Evolutionary conservation across 2,329 filamentous ascomycete species (phyloP).

Genomic region (Trichoderma citrinoviride): DNA sequence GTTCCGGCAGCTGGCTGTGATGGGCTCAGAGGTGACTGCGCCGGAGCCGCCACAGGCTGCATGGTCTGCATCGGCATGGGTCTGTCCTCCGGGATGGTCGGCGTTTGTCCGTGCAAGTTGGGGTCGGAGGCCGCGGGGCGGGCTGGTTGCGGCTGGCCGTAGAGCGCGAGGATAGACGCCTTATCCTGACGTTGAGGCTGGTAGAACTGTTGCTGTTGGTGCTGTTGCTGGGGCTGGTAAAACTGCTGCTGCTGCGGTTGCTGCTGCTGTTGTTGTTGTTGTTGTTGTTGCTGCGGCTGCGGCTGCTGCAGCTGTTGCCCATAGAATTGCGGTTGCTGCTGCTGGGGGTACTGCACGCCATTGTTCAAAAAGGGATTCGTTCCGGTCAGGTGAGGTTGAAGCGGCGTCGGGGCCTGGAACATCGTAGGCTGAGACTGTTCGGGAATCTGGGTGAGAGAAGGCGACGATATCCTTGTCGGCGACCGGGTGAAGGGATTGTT

Average conservation of each 20-base stretch:
- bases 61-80: slow-evolving; percentile 26
- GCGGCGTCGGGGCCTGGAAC: slow-evolving; percentile 37
- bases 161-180: slow-evolving; percentile 72
- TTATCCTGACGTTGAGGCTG: slow-evolving; percentile 60
- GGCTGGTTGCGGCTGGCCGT: slow-evolving; percentile 58
- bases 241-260: slow-evolving; percentile 23
- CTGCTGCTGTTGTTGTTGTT: slow-evolving; percentile 29
- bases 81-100: slow-evolving; percentile 34
- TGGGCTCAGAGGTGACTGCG: slow-evolving; percentile 31
- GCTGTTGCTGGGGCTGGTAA: slow-evolving; percentile 34
- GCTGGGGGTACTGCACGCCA: slow-evolving; percentile 30
- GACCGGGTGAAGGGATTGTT: slow-evolving; percentile 52
- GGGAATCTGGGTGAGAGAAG: slow-evolving; percentile 50
- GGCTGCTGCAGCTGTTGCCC: slow-evolving; percentile 24
- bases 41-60: slow-evolving; percentile 31
- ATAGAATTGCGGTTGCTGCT: slow-evolving; percentile 30
- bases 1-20: slow-evolving; percentile 41
- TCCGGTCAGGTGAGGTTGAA: slow-evolving; percentile 32
- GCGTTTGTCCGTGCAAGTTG: slow-evolving; percentile 30
- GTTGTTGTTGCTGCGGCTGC: slow-evolving; percentile 30
- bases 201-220: slow-evolving; percentile 30
- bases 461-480: slow-evolving; percentile 50
- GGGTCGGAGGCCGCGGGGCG: slow-evolving; percentile 38
- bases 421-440: slow-evolving; percentile 49
- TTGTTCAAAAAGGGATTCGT: slow-evolving; percentile 41